A percentile compares a stretch with the other conserved stretches of the same genome.
Evolutionary conservation across 2,329 filamentous ascomycete genomes (phyloP).

Genomic region (Amauroascus verrucosus): DNA sequence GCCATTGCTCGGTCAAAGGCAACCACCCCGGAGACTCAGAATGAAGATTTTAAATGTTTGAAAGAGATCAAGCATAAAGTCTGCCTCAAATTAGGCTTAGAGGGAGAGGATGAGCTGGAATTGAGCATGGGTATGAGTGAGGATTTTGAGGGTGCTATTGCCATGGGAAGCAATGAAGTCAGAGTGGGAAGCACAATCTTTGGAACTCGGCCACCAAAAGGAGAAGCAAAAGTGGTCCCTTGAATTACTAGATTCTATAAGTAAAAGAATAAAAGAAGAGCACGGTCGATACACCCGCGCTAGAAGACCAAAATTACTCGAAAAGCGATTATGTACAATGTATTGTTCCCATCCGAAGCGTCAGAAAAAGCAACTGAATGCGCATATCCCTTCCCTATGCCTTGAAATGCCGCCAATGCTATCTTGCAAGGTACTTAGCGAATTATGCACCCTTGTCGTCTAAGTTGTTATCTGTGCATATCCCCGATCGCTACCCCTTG

Average conservation of each 20-base stretch:
- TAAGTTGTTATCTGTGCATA: background rate
- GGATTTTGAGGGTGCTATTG: slow-evolving; percentile 84
- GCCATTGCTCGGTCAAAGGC: slow-evolving; percentile 77
- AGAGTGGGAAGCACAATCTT: slow-evolving; percentile 92
- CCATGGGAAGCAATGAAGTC: slow-evolving; percentile 76
- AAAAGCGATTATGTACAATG: slow-evolving; percentile 11
- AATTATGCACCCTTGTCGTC: background rate
- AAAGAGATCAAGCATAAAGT: slow-evolving; percentile 59
- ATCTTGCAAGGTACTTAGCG: background rate
- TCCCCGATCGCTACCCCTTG: slow-evolving; percentile 31
- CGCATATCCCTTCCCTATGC: background rate
- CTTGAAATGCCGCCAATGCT: slow-evolving; percentile 2
- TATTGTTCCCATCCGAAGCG: slow-evolving; percentile 8
- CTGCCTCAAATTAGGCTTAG: slow-evolving; percentile 53
- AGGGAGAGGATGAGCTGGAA: slow-evolving; percentile 50
- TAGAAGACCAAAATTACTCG: background rate
- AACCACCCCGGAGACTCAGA: slow-evolving; percentile 64
- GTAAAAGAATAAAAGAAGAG: background rate
- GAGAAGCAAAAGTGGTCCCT: slow-evolving; percentile 58
- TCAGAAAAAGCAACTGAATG: background rate
- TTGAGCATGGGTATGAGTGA: slow-evolving; percentile 98
- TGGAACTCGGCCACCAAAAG: slow-evolving; percentile 67
- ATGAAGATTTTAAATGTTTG: slow-evolving; percentile 74
- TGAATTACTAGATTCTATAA: slow-evolving; percentile 18
- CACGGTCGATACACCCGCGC: background rate